Evolutionary conservation across 1,284 basidiomycete genomes (phyloP).

Genomic region (Pseudozyma sp.): DNA sequence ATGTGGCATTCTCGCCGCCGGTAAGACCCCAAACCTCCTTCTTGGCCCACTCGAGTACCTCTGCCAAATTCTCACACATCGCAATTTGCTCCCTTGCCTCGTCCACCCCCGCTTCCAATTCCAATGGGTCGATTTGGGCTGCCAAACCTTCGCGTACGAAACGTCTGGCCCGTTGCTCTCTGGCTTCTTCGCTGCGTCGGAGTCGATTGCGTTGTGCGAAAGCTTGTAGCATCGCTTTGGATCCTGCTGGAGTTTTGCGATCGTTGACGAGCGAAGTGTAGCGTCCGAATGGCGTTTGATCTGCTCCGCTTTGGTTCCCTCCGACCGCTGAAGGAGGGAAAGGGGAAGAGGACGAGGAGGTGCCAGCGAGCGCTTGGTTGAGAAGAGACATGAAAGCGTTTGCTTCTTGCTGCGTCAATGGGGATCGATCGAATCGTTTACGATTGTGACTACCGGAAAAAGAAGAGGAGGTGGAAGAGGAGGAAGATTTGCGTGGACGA

Average conservation of each 20-base stretch:
- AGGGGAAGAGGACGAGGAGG: constrained; percentile 1
- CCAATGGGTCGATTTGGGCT: constrained; percentile 25
- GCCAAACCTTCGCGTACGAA: constrained; percentile 43
- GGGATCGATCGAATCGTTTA: constrained; percentile 30
- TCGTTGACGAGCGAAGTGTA: constrained; percentile 41
- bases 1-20: too few relatives aligned
- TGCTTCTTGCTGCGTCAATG: constrained; percentile 42
- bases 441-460: neutral
- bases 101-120: constrained; percentile 51
- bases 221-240: constrained; percentile 26
- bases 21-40: constrained; percentile 46
- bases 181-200: constrained; percentile 22
- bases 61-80: constrained; percentile 45
- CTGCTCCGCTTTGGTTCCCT: neutral
- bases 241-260: constrained; percentile 22
- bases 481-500: constrained; percentile 8
- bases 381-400: constrained; percentile 43
- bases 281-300: constrained; percentile 34
- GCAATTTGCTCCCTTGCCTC: constrained; percentile 44
- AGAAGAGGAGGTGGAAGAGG: neutral
- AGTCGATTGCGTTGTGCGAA: constrained; percentile 39
- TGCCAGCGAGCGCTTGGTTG: constrained; percentile 32
- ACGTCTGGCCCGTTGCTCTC: constrained; percentile 18
- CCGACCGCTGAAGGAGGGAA: neutral
- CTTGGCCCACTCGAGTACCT: constrained; percentile 44